phyloP scores from a whole-genome alignment of 257 asterid genomes.

The Forsythia viridissima region DNA sequence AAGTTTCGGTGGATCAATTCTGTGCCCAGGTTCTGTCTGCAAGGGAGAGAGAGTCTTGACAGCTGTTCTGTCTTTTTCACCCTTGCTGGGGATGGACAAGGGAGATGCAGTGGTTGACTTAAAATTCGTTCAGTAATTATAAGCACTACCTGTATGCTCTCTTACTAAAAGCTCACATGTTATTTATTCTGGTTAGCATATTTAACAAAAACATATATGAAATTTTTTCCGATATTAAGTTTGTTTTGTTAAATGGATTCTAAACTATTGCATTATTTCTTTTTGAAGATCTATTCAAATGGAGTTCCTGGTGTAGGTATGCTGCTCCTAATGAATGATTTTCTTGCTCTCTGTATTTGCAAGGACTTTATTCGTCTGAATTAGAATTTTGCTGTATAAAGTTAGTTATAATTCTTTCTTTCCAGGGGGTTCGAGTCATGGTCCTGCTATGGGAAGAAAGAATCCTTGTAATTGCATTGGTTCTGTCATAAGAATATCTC shows the following conservation, averaged over 20 bases:
- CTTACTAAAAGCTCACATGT: neutral
- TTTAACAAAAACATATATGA: neutral
- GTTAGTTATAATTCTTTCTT: conserved; percentile 22
- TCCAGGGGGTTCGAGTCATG: conserved; percentile 46
- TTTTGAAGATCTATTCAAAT: conserved; percentile 49
- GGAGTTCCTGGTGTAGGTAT: conserved; percentile 65
- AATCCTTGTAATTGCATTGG: conserved; percentile 66
- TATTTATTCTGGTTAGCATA: conserved; percentile 3
- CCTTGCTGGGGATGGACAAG: neutral
- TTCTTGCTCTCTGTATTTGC: neutral
- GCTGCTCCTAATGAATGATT: conserved; percentile 19
- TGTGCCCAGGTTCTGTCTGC: neutral
- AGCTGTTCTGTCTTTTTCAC: neutral
- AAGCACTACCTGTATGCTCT: neutral
- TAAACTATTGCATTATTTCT: conserved; percentile 26
- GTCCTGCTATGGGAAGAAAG: conserved; percentile 44
- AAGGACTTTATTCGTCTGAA: neutral
- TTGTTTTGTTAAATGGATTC: conserved; percentile 20
- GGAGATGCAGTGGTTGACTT: neutral
- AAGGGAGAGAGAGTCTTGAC: neutral
- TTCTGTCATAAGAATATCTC: conserved; percentile 52
- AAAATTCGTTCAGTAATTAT: neutral
- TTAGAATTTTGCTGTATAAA: conserved; percentile 5
- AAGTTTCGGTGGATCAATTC: neutral
- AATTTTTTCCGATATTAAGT: neutral